phyloP scores from a whole-genome alignment of 163 green algal genomes.

The Scenedesmus sp. region DNA sequence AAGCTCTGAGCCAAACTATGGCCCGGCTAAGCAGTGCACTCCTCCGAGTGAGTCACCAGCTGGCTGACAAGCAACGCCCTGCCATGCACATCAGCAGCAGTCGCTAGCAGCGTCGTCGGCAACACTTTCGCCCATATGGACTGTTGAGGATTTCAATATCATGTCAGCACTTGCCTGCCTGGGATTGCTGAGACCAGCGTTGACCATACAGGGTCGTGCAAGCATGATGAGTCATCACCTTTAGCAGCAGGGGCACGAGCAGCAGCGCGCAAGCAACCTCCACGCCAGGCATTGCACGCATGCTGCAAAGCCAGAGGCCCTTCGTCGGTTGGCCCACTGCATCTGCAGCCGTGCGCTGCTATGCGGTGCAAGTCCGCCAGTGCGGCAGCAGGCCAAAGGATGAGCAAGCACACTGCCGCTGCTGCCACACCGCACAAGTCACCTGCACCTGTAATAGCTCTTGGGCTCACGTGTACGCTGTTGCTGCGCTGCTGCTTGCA shows the following conservation, averaged over 20 bases:
- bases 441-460: not conserved
- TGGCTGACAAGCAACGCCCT: not conserved
- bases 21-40: slow-evolving; percentile 5
- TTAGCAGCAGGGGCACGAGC: too few relatives aligned
- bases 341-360: not conserved
- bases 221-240: too few relatives aligned
- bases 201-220: too few relatives aligned
- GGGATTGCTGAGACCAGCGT: too few relatives aligned
- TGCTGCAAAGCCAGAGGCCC: not conserved
- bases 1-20: slow-evolving; percentile 26
- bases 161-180: not conserved
- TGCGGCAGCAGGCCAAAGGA: not conserved
- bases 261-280: not conserved
- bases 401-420: not conserved
- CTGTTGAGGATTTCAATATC: too few relatives aligned
- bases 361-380: not conserved
- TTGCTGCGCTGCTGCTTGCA: not conserved
- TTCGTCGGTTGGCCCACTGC: not conserved
- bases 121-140: not conserved
- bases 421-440: not conserved
- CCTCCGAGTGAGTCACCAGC: slow-evolving; percentile 36
- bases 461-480: not conserved
- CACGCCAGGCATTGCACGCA: not conserved
- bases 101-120: not conserved
- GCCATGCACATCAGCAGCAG: not conserved